phyloP scores from a whole-genome alignment of 768 basidiomycete species.

The Mycena belliarum region DNA sequence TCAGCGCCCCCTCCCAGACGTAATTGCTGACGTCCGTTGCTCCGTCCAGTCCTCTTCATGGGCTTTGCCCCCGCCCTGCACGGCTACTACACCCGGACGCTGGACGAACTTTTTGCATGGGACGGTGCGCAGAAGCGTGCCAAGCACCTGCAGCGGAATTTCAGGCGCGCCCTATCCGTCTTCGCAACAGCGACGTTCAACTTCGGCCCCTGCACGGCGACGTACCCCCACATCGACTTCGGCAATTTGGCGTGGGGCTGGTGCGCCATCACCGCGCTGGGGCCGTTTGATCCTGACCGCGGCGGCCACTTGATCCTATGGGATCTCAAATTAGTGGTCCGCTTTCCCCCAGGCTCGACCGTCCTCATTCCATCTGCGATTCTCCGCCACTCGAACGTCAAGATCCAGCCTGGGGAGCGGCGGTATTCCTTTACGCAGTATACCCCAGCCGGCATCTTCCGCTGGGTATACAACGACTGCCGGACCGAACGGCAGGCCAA shows the following conservation, averaged over 20 bases:
- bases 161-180: not conserved
- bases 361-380: not conserved
- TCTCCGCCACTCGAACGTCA: not conserved
- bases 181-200: not conserved
- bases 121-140: not conserved
- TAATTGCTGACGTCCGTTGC: no score
- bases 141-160: not conserved
- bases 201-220: not conserved
- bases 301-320: no score
- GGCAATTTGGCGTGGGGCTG: not conserved
- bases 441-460: no score
- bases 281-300: not conserved
- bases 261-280: not conserved
- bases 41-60: no score
- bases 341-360: no score
- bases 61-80: no score
- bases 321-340: no score
- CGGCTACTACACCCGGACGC: not conserved
- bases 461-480: no score
- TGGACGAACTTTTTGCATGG: not conserved
- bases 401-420: not conserved
- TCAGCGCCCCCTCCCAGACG: no score
- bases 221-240: not conserved
- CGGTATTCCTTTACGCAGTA: no score
- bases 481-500: no score